phyloP scores from a whole-genome alignment of 495 filamentous ascomycete species.

The Penicillium dipodomyicola region DNA sequence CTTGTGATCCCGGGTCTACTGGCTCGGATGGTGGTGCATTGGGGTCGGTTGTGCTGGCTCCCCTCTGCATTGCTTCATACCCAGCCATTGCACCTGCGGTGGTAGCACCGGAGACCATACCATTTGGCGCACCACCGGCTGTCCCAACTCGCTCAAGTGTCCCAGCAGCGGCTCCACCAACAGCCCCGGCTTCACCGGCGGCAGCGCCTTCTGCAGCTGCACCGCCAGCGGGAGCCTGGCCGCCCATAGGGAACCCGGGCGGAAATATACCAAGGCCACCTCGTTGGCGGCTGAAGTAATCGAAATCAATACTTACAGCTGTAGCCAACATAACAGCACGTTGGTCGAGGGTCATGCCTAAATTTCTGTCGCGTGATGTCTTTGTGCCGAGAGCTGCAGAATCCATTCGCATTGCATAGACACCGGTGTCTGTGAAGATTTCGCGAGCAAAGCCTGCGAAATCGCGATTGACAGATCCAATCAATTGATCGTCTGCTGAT shows the following conservation, averaged over 20 bases:
- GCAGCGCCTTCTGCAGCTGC: constrained; percentile 41
- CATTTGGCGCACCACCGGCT: constrained; percentile 41
- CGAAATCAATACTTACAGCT: constrained; percentile 68
- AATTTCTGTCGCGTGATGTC: constrained; percentile 26
- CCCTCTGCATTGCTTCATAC: constrained; percentile 62
- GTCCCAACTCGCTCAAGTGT: constrained; percentile 25
- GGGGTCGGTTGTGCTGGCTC: constrained; percentile 35
- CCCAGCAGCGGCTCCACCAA: constrained; percentile 39
- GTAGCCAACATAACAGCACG: constrained; percentile 71
- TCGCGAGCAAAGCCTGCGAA: constrained; percentile 69
- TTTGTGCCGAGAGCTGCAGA: constrained; percentile 49
- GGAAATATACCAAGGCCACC: constrained; percentile 48
- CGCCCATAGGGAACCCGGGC: constrained; percentile 50
- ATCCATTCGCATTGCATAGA: constrained; percentile 70
- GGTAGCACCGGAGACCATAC: constrained; percentile 41
- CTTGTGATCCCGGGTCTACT: constrained; percentile 17
- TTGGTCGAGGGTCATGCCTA: constrained; percentile 68
- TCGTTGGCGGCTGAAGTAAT: constrained; percentile 67
- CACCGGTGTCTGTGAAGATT: constrained; percentile 69
- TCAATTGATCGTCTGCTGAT: constrained; percentile 42
- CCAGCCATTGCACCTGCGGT: constrained; percentile 61
- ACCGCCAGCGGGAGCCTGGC: constrained; percentile 46
- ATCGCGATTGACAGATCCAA: constrained; percentile 66
- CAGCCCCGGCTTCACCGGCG: constrained; percentile 36
- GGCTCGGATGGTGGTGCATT: constrained; percentile 18